Evolutionary conservation across 2,329 filamentous ascomycete genomes (phyloP).

Genomic region (Colletotrichum cordylinicola): DNA sequence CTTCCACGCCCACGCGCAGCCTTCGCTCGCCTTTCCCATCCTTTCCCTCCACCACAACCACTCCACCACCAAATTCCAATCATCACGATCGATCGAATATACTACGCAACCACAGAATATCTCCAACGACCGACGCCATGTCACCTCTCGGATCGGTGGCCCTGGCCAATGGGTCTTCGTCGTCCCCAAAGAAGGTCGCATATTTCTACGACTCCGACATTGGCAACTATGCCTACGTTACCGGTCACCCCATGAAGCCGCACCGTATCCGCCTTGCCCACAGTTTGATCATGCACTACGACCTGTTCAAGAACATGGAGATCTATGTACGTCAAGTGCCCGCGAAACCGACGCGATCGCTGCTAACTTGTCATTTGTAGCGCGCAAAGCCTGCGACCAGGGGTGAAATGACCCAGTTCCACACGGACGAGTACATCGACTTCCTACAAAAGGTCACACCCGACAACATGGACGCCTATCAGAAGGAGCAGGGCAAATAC

Average conservation of each 20-base stretch:
- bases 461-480: conserved; percentile 96
- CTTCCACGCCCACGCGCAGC: conserved; percentile 13
- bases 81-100: neutral
- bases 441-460: conserved; percentile 95
- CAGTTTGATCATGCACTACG: conserved; percentile 94
- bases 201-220: conserved; percentile 99
- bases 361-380: conserved; percentile 44
- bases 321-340: conserved; percentile 74
- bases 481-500: conserved; percentile 90
- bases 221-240: conserved; percentile 97
- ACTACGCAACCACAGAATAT: neutral
- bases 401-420: conserved; percentile 92
- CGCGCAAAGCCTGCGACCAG: conserved; percentile 85
- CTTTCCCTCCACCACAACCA: neutral
- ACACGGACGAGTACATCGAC: conserved; percentile 94
- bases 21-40: conserved; percentile 14
- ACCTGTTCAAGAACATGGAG: conserved; percentile 95
- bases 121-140: conserved; percentile 16
- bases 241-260: conserved; percentile 98
- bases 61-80: neutral
- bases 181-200: conserved; percentile 79
- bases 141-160: conserved; percentile 47
- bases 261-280: conserved; percentile 95
- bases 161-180: conserved; percentile 46
- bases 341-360: conserved; percentile 31